Evolutionary conservation across 495 filamentous ascomycete genomes (phyloP), one percentile per base, ranked within the genome.

Genomic region (Mytilinidion resinicola): DNA sequence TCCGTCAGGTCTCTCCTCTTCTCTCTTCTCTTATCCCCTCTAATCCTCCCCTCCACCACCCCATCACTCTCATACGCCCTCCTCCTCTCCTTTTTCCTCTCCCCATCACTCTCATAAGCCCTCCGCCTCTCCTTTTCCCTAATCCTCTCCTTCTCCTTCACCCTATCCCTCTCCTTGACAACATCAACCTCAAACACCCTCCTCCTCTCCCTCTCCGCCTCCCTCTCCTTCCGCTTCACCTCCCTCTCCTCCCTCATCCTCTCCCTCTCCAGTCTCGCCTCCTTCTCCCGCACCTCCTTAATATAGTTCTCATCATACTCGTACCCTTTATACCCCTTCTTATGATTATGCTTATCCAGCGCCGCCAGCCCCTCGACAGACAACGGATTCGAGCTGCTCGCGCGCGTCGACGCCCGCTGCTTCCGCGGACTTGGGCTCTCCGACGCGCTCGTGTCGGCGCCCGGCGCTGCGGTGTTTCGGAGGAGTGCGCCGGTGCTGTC

Each of bases 271-370:
- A 67, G 15, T 37, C 52, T 48, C 44, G 25, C 55, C 51, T 69
- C 65, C 51, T 63, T 65, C 58, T 36, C 35, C 44, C 62, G 55
- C 8, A 67, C 63, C 59, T 67, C 59, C 51, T 57, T 56, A 30
- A 68, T 21, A 46, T 66, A 63, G n/a, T 61, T 48, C 53, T 55
- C 57, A 60, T 71, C 68, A 44, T 67, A 64, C 59, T 72, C 69
- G 47, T 67, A 61, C 12, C 67, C 68, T 48, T 56, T 53, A 64
- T 67, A 71, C 14, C 73, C 70, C n/a, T 66, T 65, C 59, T 70
- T 68, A 46, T 60, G 62, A 53, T 75, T 73, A 33, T 61, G 36
- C 56, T 63, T 50, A 56, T 75, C 72, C 44, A 75, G 56, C 57
- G 70, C 61, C 37, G 73, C 73, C 17, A 75, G 54, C 19, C 64